Evolutionary conservation across 2,329 filamentous ascomycete species (phyloP), one percentile per base, ranked within the genome.

Genomic region (Lachnellula hyalina): DNA sequence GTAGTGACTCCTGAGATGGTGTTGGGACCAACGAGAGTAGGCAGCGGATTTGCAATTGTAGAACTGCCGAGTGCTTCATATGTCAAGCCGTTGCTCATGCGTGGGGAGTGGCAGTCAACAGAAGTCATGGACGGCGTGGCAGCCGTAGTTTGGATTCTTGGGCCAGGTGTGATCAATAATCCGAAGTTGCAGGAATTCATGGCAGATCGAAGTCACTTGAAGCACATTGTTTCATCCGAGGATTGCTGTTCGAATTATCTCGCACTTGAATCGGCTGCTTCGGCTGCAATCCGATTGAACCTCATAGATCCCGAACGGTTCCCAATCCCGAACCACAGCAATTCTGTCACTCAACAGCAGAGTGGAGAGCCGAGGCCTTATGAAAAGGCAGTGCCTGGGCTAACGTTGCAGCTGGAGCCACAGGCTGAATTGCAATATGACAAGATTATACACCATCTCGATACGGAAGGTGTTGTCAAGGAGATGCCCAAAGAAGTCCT

Each of bases 1-100:
- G 80, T 79, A 0, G 82, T 99, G 32, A 94, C 86, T 0, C 87
- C 93, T 1, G 88, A 94, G 0, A 94, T 96, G 86, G 91, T 97
- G 1, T 67, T 99, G 50, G 90, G 81, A 1, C 75, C 84, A 11
- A 72, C 78, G 3, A 78, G 84, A 53, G 77, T 80, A 5, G 91
- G 91, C 11, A 81, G 78, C 53, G 92, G 90, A 2, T 77, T 96
- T 60, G 87, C 89, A 8, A 77, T 99, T 7, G 75, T 95, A 41
- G 92, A 97, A 63, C 70, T 99, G 7, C 89, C 90, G 1, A 81
- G 85, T 14, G 58, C 69, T 1, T 81, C 84, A 7, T 92, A 94
- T 65, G 74, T 97, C 25, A 82, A 86, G 12, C 72, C 80, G 5
- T 77, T 96, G 51, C 64, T 96, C 44, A 74, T 76, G 36, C 81